Evolutionary conservation across 768 basidiomycete genomes (phyloP).

Genomic region (Tylopilus intermedius): DNA sequence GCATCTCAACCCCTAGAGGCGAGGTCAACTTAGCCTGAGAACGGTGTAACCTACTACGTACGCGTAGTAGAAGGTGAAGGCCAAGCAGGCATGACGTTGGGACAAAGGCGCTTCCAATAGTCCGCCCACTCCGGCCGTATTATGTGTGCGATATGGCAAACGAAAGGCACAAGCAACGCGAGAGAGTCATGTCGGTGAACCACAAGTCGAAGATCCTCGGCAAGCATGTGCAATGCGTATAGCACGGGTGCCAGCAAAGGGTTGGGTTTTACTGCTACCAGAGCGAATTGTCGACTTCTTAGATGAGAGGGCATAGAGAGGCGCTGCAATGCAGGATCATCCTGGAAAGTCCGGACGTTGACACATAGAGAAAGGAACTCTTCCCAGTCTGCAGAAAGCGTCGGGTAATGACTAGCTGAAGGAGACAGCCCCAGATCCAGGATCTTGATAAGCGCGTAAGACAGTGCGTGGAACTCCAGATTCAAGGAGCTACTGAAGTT

Average conservation of each 20-base stretch:
- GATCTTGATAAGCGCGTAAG: slow-evolving; percentile 44
- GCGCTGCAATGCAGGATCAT: slow-evolving; percentile 53
- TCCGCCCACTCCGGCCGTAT: slow-evolving; percentile 86
- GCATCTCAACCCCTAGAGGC: slow-evolving; percentile 36
- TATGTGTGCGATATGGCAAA: slow-evolving; percentile 56
- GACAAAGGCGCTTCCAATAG: slow-evolving; percentile 84
- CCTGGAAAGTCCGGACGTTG: slow-evolving; percentile 45
- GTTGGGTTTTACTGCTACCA: slow-evolving; percentile 34
- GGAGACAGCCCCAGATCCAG: slow-evolving; percentile 38
- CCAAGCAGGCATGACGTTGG: slow-evolving; percentile 59
- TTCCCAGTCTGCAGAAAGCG: slow-evolving; percentile 41
- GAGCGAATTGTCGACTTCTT: slow-evolving; percentile 25
- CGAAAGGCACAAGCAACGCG: slow-evolving; percentile 51
- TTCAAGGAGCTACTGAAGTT: slow-evolving; percentile 40
- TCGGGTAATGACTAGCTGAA: slow-evolving; percentile 11
- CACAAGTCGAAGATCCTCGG: slow-evolving; percentile 61
- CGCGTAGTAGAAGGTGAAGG: slow-evolving; percentile 40
- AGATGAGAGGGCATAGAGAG: slow-evolving; percentile 36
- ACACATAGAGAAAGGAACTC: slow-evolving; percentile 38
- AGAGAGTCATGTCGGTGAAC: slow-evolving; percentile 53
- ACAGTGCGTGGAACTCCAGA: slow-evolving; percentile 56
- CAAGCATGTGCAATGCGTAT: slow-evolving; percentile 75
- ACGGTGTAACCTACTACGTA: slow-evolving; percentile 3
- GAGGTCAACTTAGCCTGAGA: slow-evolving; percentile 8
- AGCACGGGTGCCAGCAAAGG: slow-evolving; percentile 54